Conservation (phyloP, 2,329 filamentous ascomycete genomes). For the Alternaria longipes region DNA sequence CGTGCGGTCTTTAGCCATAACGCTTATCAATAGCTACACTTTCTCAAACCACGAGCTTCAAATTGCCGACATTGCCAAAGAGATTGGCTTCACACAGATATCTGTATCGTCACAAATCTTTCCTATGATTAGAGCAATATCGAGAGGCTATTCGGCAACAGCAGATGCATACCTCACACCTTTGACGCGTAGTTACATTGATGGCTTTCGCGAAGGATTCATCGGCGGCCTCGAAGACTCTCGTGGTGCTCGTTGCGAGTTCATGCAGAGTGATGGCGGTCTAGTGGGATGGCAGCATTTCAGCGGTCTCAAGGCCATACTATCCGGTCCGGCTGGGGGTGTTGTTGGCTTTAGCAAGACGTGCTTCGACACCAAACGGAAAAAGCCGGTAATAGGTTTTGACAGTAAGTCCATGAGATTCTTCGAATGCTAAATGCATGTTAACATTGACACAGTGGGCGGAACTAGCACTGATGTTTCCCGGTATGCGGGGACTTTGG, state of each 20-base stretch:
- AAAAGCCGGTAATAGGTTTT: slow-evolving; percentile 42
- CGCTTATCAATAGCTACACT: slow-evolving; percentile 46
- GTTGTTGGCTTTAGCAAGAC: slow-evolving; percentile 47
- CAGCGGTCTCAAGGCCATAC: slow-evolving; percentile 41
- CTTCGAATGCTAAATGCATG: not conserved
- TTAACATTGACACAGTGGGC: slow-evolving; percentile 22
- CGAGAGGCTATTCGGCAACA: slow-evolving; percentile 34
- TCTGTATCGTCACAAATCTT: slow-evolving; percentile 37
- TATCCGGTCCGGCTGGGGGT: slow-evolving; percentile 49
- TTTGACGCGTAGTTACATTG: slow-evolving; percentile 31
- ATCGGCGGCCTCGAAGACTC: slow-evolving; percentile 30
- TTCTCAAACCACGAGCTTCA: slow-evolving; percentile 44
- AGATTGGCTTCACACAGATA: slow-evolving; percentile 41
- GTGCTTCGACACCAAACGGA: slow-evolving; percentile 38
- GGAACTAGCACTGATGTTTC: slow-evolving; percentile 47
- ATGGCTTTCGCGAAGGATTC: slow-evolving; percentile 38
- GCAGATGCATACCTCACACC: slow-evolving; percentile 43
- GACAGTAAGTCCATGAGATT: slow-evolving; percentile 10
- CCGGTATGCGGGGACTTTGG: slow-evolving; percentile 43
- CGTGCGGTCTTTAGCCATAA: slow-evolving; percentile 49
- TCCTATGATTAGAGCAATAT: slow-evolving; percentile 37
- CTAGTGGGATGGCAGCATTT: slow-evolving; percentile 39
- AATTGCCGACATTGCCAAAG: slow-evolving; percentile 36
- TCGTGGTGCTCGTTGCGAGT: slow-evolving; percentile 41
- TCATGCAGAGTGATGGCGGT: slow-evolving; percentile 50